Base-by-base conservation (phyloP, 2,329 filamentous ascomycete genomes). In the Aspergillus neotritici region DNA sequence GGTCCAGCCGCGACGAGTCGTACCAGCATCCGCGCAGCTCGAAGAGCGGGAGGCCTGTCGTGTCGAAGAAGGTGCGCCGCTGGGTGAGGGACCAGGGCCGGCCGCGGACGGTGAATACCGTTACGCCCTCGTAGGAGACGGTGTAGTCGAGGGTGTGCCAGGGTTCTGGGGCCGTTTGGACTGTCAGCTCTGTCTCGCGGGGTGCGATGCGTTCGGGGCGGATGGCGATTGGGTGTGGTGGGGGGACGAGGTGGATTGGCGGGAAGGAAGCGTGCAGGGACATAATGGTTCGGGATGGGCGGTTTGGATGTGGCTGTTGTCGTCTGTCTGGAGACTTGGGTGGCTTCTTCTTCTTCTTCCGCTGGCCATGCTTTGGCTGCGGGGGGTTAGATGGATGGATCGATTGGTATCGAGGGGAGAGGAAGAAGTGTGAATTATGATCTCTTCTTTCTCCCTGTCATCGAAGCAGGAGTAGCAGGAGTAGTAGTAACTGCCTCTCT, bases 61-160 rank as follows among this genome's bases (percentile, higher is more conserved):
- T 40, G 37, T 53, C 51, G 35, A 43, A 36, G 41, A 53, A 53
- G 21, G 48, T 37, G 9, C 47, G 49, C 15, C 44, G 40, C 8
- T 50, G 49, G 12, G 38, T 40, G 7, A 51, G 39, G 33, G 36
- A 44, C 44, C 47, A 53, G 9, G 49, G 51, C 15, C 48, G 38
- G 3, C 51, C 51, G 10, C 41, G 43, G 4, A 51, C 39, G 3
- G 49, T 48, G 37, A 51, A 47, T 1, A 51, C 37, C 2, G 40
- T 42, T 10, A 28, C 29, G 2, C 49, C 49, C 32, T 41, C 41
- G 15, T 39, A 28, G 4, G 41, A 17, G 14, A 53, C 37, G 3
- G 34, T 41, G 37, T 53, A 53, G 37, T 53, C 43, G n/a, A 53
- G 47, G 2, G 44, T 21, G 17, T 53, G 51, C 51, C 51, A 53